Conservation (phyloP, 768 basidiomycete genomes). For the Boletus coccyginus region DNA sequence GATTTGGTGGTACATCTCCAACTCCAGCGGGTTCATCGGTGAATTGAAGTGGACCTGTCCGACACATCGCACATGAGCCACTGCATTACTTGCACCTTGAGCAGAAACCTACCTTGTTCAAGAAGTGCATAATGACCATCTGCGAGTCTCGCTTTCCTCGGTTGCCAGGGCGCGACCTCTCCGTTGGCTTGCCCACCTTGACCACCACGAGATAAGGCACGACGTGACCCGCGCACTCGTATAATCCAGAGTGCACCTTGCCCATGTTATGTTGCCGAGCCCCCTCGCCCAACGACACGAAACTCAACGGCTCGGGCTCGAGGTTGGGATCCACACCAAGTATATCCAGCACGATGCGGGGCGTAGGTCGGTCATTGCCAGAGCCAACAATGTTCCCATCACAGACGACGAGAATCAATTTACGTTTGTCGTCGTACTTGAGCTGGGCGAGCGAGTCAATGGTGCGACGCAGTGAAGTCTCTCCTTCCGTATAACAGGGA, state of each 20-base stretch:
- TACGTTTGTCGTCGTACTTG: slow-evolving; percentile 98
- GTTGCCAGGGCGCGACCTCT: slow-evolving; percentile 91
- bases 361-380: slow-evolving; percentile 55
- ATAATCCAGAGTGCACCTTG: slow-evolving; percentile 94
- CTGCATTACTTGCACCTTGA: neutral
- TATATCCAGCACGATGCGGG: slow-evolving; percentile 94
- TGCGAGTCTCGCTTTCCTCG: slow-evolving; percentile 98
- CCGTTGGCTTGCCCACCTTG: slow-evolving; percentile 94
- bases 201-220: slow-evolving; percentile 91
- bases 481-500: slow-evolving; percentile 98
- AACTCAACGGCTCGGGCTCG: slow-evolving; percentile 93
- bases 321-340: slow-evolving; percentile 90
- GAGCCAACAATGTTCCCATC: no score
- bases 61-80: neutral
- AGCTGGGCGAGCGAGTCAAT: slow-evolving; percentile 93
- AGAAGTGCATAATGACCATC: slow-evolving; percentile 93
- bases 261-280: slow-evolving; percentile 97
- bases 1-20: slow-evolving; percentile 99
- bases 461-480: slow-evolving; percentile 76
- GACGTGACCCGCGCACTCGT: slow-evolving; percentile 92
- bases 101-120: slow-evolving; percentile 74
- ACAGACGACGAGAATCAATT: slow-evolving; percentile 40
- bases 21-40: slow-evolving; percentile 61
- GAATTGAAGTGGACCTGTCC: slow-evolving; percentile 70
- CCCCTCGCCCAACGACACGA: slow-evolving; percentile 91